These are phyloP conservation scores for Capsaspora owczarzaki DNA, from an alignment of 78 protist species.

Conservation along the genomic window DNA sequence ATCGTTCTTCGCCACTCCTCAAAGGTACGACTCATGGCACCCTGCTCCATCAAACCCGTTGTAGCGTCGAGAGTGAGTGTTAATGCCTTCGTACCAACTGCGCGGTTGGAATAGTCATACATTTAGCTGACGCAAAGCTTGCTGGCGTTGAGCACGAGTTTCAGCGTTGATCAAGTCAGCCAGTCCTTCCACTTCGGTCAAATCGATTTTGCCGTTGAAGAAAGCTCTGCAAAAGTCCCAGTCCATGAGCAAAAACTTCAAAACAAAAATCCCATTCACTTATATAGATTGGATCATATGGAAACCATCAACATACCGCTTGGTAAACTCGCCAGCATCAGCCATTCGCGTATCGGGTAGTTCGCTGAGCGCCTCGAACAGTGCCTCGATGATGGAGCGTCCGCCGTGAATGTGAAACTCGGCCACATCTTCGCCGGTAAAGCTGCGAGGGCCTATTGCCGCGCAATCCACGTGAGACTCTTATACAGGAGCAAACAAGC, in stretches of 20 bases:
- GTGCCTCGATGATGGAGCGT: slow-evolving; percentile 61
- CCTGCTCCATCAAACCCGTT: slow-evolving; percentile 20
- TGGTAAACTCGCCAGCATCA: slow-evolving; percentile 83
- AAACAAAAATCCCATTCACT: background rate
- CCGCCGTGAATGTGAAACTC: slow-evolving; percentile 88
- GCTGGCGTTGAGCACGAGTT: slow-evolving; percentile 65
- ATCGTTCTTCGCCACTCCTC: slow-evolving; percentile 28
- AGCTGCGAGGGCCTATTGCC: slow-evolving; percentile 56
- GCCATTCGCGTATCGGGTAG: slow-evolving; percentile 30
- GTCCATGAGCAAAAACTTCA: background rate
- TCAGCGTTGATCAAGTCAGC: slow-evolving; percentile 74
- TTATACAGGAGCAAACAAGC: background rate
- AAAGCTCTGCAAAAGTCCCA: slow-evolving; percentile 48
- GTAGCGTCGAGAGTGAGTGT: no score
- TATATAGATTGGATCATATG: background rate
- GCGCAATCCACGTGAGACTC: background rate
- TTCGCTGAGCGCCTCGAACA: slow-evolving; percentile 30
- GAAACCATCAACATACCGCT: slow-evolving; percentile 13
- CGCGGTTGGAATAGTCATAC: background rate
- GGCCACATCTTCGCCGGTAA: slow-evolving; percentile 89
- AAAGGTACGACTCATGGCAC: slow-evolving; percentile 20
- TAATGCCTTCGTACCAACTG: no score
- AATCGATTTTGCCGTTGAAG: slow-evolving; percentile 71
- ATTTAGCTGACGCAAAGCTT: slow-evolving; percentile 58
- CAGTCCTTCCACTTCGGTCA: slow-evolving; percentile 75